Percentiles rank a stretch among this genome's conserved stretches.
These are phyloP conservation scores for Lagerstroemia speciosa DNA, from an alignment of 345 rosid genomes.

Conservation along the genomic window DNA sequence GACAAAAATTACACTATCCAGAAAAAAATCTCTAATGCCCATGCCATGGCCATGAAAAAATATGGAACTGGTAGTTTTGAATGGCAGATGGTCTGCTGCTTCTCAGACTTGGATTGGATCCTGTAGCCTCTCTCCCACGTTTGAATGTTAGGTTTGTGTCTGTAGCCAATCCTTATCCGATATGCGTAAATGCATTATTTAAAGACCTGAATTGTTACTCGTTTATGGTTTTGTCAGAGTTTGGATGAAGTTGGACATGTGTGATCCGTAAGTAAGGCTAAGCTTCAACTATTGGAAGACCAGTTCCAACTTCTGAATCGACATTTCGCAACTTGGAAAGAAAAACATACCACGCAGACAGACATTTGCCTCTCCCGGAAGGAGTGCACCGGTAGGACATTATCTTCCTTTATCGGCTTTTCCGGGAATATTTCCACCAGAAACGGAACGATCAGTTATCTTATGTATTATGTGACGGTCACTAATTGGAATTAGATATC, in stretches of 20 bases:
- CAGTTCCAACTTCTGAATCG: neutral
- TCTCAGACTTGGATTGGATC: constrained; percentile 2
- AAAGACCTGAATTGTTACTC: neutral
- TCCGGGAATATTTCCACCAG: neutral
- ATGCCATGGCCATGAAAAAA: constrained; percentile 14
- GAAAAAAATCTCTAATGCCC: constrained; percentile 7
- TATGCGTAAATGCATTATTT: neutral
- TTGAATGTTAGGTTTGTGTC: constrained; percentile 21
- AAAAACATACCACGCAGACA: too few relatives aligned
- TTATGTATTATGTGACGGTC: too few relatives aligned
- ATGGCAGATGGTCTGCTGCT: constrained; percentile 15
- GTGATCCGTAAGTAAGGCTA: neutral
- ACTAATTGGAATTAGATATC: too few relatives aligned
- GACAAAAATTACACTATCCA: constrained; percentile 6
- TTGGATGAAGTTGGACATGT: constrained; percentile 8
- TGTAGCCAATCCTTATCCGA: neutral
- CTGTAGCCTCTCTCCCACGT: constrained; percentile 22
- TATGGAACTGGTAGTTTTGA: constrained; percentile 40
- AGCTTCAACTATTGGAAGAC: neutral
- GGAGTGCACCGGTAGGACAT: neutral
- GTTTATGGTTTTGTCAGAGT: neutral
- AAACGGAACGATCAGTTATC: neutral
- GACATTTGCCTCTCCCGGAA: too few relatives aligned
- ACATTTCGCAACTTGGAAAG: too few relatives aligned
- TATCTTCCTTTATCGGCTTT: neutral